Evolutionary conservation across 169 alveolate species (phyloP), one percentile per base, ranked within the genome.

Genomic region (Plasmodium berghei): DNA sequence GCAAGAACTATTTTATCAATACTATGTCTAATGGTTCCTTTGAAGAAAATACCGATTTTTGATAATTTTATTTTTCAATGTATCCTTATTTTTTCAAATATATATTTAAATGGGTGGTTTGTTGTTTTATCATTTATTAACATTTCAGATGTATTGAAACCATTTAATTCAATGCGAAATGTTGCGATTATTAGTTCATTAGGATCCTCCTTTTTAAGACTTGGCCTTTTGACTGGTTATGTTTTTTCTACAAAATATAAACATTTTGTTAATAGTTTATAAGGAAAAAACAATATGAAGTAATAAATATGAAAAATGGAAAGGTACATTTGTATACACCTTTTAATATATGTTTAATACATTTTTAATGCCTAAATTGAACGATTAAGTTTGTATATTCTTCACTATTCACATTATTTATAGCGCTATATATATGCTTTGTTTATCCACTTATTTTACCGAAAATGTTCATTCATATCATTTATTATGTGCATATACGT

Each of bases 61-160:
- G 45, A 66, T 5, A 80, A 80, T 67, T 80, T 80, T 46, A 26
- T 46, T 67, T 80, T 80, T 49, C 52, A 80, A 49, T 80, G 90
- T 28, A 9, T 24, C 18, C 85, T 80, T 2, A 80, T 80, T 55
- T 80, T 80, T 80, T 54, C 83, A 1, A 80, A 80, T 28, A 55
- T 80, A 14, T 80, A 80, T 71, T 61, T 80, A 40, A 80, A 80
- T 66, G 90, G 90, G 9, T 80, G 90, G 90, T 80, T 80, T 80
- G 83, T 80, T 62, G 62, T 40, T 10, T 55, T 80, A 61, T 80
- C 90, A 45, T 80, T 80, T 67, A 80, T 80, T 5, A 80, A 80
- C 66, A 69, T 80, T 5, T 52, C 90, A 9, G 73, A 66, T 16
- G 83, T 80, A 16, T 58, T 80, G 48, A 80, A 66, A 62, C 83